phyloP scores from a whole-genome alignment of 1,139 yeast species.

The Yamadazyma triangularis region DNA sequence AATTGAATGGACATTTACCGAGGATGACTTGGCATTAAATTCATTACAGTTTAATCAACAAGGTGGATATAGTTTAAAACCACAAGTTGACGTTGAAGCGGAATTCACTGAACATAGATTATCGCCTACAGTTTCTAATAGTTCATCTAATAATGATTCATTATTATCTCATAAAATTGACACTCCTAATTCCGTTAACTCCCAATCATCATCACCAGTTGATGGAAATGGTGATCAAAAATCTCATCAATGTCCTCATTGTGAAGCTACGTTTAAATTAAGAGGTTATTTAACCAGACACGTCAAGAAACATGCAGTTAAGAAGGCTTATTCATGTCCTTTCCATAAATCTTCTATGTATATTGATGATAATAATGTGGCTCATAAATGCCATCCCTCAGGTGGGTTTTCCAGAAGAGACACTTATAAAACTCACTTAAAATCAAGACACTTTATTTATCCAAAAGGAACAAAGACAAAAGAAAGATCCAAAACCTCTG shows the following conservation, averaged over 20 bases:
- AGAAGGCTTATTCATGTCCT: slow-evolving; percentile 89
- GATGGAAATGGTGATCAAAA: slow-evolving; percentile 15
- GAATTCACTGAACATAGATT: slow-evolving; percentile 21
- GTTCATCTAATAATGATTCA: slow-evolving; percentile 32
- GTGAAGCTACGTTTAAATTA: slow-evolving; percentile 76
- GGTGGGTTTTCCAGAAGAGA: slow-evolving; percentile 97
- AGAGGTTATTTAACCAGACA: slow-evolving; percentile 93
- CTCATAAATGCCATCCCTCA: slow-evolving; percentile 75
- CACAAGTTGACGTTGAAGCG: slow-evolving; percentile 25
- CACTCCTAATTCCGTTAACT: slow-evolving; percentile 10
- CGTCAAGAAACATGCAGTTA: slow-evolving; percentile 79
- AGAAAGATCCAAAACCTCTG: slow-evolving; percentile 63
- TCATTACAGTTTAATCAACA: background rate
- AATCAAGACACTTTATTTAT: slow-evolving; percentile 85
- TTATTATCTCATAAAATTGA: slow-evolving; percentile 6
- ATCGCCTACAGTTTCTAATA: slow-evolving; percentile 49
- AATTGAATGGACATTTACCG: slow-evolving; percentile 54
- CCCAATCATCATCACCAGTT: slow-evolving; percentile 12
- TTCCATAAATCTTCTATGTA: slow-evolving; percentile 52
- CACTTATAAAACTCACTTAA: slow-evolving; percentile 90
- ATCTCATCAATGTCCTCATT: slow-evolving; percentile 44
- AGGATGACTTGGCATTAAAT: slow-evolving; percentile 17
- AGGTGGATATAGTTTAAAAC: no score
- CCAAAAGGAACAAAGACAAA: slow-evolving; percentile 81
- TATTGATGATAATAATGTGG: slow-evolving; percentile 40